phyloP scores from a whole-genome alignment of 768 basidiomycete species.

The Rhodotorula babjevae region DNA sequence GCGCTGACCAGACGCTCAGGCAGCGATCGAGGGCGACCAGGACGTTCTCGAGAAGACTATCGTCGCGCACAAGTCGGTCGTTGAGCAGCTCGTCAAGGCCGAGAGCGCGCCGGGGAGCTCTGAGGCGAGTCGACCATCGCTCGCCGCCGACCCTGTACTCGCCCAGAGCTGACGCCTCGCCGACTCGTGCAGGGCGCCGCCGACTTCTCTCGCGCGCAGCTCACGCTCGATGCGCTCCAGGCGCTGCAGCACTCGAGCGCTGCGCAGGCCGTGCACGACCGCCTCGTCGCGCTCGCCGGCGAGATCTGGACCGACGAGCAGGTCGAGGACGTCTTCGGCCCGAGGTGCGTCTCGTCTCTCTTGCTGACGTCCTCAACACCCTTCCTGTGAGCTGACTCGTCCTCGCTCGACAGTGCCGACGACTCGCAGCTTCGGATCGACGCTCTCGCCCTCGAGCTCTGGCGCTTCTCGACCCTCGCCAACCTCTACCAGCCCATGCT shows the following conservation, averaged over 20 bases:
- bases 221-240: neutral
- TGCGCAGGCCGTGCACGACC: neutral
- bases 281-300: neutral
- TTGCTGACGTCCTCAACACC: too few relatives aligned
- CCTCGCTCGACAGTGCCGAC: conserved; percentile 54
- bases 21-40: conserved; percentile 57
- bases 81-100: conserved; percentile 63
- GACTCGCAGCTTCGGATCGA: conserved; percentile 69
- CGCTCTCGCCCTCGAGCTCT: conserved; percentile 67
- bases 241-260: neutral
- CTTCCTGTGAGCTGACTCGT: neutral
- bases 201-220: neutral
- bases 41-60: conserved; percentile 60
- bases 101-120: conserved; percentile 72
- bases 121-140: neutral
- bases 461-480: conserved; percentile 67
- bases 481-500: conserved; percentile 80
- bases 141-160: neutral
- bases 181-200: conserved; percentile 1
- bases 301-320: conserved; percentile 15
- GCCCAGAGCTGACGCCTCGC: too few relatives aligned
- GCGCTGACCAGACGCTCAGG: neutral
- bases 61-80: conserved; percentile 62
- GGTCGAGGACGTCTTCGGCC: conserved; percentile 34
- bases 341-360: conserved; percentile 7